A percentile compares a stretch with the other conserved stretches of the same genome.
Conservation (phyloP, 257 asterid genomes). For the Capsicum baccatum region DNA sequence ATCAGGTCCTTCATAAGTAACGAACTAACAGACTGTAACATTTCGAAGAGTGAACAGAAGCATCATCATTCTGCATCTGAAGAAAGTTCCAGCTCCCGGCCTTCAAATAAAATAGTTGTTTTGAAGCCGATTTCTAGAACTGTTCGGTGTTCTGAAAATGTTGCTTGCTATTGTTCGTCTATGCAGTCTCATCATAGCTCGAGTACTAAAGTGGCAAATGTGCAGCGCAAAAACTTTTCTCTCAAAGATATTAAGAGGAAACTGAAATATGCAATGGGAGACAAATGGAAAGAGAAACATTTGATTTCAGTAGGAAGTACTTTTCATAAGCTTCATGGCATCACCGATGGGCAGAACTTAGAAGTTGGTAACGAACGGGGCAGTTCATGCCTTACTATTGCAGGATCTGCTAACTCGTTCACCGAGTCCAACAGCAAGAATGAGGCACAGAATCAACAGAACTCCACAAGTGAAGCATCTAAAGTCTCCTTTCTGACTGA, state of each 20-base stretch:
- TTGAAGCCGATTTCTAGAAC: conserved; percentile 53
- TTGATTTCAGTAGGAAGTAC: conserved; percentile 27
- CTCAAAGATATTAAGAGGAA: conserved; percentile 63
- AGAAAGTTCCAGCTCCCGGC: conserved; percentile 32
- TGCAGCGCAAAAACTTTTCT: conserved; percentile 50
- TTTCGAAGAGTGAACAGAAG: conserved; percentile 27
- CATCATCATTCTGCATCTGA: conserved; percentile 32
- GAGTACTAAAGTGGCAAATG: conserved; percentile 36
- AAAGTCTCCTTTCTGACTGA: conserved; percentile 35
- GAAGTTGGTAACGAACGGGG: conserved; percentile 17
- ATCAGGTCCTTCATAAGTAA: conserved; percentile 29
- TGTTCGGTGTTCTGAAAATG: conserved; percentile 37
- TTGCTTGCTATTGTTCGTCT: conserved; percentile 59
- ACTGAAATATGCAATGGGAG: conserved; percentile 61
- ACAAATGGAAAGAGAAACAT: conserved; percentile 36
- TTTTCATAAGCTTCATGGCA: conserved; percentile 17
- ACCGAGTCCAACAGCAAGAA: conserved; percentile 34
- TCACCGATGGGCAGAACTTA: background rate
- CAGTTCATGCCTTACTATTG: background rate
- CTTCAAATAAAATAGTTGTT: conserved; percentile 56
- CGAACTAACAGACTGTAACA: conserved; percentile 28
- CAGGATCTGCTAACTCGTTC: conserved; percentile 33
- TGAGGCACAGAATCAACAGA: conserved; percentile 31
- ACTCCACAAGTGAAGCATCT: conserved; percentile 31
- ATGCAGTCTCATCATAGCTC: conserved; percentile 40